Evolutionary conservation across 73 alveolate species (phyloP), one percentile per base, ranked within the genome.

Genomic region (Urostyla sp.): DNA sequence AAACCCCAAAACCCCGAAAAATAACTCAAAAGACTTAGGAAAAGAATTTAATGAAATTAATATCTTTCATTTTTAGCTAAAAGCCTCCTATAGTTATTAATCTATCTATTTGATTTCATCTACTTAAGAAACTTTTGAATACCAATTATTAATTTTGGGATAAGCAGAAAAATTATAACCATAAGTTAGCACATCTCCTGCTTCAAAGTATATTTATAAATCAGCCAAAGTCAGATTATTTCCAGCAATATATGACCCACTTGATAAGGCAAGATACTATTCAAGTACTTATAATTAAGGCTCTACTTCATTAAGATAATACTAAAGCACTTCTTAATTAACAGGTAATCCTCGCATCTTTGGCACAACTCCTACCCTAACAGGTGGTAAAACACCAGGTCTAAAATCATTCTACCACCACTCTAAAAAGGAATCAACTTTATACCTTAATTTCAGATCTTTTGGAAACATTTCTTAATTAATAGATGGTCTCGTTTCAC

Each of bases 81-180:
- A n/a, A n/a, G n/a, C n/a, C n/a, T n/a, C n/a, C n/a, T n/a, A n/a
- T n/a, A n/a, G n/a, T n/a, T n/a, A n/a, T n/a, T n/a, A n/a, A n/a
- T n/a, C n/a, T n/a, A 40, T 21, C 46, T 67, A 44, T 18, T 11
- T 48, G 20, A 67, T 46, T 32, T 21, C 24, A 35, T 35, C 72
- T n/a, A 20, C 20, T 32, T 67, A 23, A 3, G 49, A 44, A 15
- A 72, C 85, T 18, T 53, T 46, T 20, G 18, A 16, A 32, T 72
- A 72, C 85, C 85, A 72, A 45, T 38, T 53, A 52, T 53, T 50
- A 6, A 72, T 30, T 32, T 58, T 27, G 15, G 74, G 74, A 30
- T 27, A 46, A 3, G 15, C 26, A 5, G 24, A 49, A 8, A 8
- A 55, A 23, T n/a, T n/a, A n/a, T n/a, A n/a, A n/a, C n/a, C n/a